Base-by-base conservation (phyloP, 2,329 filamentous ascomycete genomes). In the Cadophora malorum region DNA sequence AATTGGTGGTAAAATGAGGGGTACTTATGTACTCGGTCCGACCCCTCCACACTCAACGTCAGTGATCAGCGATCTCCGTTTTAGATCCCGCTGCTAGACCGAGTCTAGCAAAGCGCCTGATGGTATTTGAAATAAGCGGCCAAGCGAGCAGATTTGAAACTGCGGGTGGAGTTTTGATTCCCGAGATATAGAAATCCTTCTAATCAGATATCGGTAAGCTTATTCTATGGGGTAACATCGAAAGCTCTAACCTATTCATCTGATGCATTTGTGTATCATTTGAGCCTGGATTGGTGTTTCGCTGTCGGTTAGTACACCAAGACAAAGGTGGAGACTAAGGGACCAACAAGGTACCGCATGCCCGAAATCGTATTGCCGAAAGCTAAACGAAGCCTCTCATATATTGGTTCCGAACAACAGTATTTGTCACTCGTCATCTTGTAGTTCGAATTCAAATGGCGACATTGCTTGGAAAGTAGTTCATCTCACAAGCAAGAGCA, bases 71-170 rank as follows among this genome's bases (percentile, higher is more conserved):
- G 35, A 61, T 16, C n/a, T 58, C 41, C 25, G 59, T 49, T 62
- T 49, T 62, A 62, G 59, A 23, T 62, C 59, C 59, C 59, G 59
- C 45, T 47, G 25, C 59, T 62, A 62, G 45, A 14, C 59, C 38
- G 9, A 21, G 23, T 62, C 10, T 16, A 33, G 41, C 19, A 62
- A 19, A 21, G 28, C 19, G 41, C 25, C 47, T 31, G 25, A 23
- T 50, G 59, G 59, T 62, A 62, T 62, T 62, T 62, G 59, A 50
- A 62, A 62, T 62, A 62, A n/a, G 58, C 25, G 59, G 25, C 45
- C 21, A 62, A 33, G 59, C 59, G 59, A 49, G 38, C n/a, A 47
- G 16, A 12, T 33, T 31, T 14, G 10, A 31, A 28, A 33, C 21
- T 38, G 23, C 25, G 7, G 5, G 7, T 61, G 28, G 10, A 21